phyloP scores from a whole-genome alignment of 129 eudicot species.

The Flaveria brownii region DNA sequence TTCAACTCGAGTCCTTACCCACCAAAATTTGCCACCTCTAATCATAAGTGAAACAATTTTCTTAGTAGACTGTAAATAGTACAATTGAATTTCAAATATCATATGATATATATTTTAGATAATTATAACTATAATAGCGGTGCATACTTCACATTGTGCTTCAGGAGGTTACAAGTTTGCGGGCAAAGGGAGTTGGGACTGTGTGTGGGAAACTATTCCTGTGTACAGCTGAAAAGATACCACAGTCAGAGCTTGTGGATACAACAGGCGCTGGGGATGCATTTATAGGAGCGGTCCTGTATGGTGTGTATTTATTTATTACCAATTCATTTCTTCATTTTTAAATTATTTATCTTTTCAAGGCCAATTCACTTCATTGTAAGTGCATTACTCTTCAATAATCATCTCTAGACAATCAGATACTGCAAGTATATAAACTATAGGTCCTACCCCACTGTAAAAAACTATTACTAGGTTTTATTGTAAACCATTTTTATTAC shows the following conservation, averaged over 20 bases:
- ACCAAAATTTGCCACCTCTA: neutral
- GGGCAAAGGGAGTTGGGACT: conserved; percentile 63
- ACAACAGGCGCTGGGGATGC: conserved; percentile 99
- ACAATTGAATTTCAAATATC: neutral
- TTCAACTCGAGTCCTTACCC: neutral
- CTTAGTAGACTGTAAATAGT: conserved; percentile 9
- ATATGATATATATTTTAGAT: neutral
- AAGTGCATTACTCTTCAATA: conserved; percentile 5
- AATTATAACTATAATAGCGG: neutral
- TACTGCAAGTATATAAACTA: neutral
- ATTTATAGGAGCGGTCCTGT: conserved; percentile 87
- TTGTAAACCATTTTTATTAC: neutral
- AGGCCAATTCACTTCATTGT: conserved; percentile 4
- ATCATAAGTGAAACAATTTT: conserved; percentile 1
- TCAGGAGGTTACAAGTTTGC: conserved; percentile 50
- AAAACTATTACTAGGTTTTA: conserved; percentile 8
- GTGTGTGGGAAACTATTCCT: conserved; percentile 64
- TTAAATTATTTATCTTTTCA: neutral
- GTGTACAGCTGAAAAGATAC: conserved; percentile 91
- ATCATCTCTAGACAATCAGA: conserved; percentile 1
- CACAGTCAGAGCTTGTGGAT: conserved; percentile 78
- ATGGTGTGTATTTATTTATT: conserved; percentile 49
- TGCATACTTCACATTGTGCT: conserved; percentile 11
- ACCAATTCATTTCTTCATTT: conserved; percentile 10
- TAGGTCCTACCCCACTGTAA: conserved; percentile 3